Evolutionary conservation across 2,329 filamentous ascomycete species (phyloP).

Genomic region (Bisporella sp.): DNA sequence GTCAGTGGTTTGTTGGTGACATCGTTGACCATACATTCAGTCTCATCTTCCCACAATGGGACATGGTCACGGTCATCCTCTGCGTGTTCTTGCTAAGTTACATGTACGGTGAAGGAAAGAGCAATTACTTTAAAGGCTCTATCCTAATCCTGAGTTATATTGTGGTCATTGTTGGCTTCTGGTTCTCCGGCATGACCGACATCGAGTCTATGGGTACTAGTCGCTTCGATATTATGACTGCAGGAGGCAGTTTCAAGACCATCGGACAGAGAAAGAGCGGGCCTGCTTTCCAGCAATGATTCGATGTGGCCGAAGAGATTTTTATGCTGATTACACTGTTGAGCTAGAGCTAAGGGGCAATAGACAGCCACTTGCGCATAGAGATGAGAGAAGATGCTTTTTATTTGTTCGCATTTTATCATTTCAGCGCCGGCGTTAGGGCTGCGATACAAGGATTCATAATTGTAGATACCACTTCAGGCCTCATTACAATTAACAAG

Average conservation of each 20-base stretch:
- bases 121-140: conserved; percentile 99
- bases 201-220: conserved; percentile 23
- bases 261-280: conserved; percentile 24
- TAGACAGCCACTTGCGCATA: no score
- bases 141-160: conserved; percentile 90
- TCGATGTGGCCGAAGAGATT: no score
- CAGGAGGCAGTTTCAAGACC: conserved; percentile 26
- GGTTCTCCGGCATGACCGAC: conserved; percentile 57
- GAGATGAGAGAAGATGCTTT: no score
- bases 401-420: no score
- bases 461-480: no score
- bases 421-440: no score
- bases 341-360: no score
- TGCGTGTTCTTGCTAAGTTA: conserved; percentile 96
- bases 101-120: conserved; percentile 98
- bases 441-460: no score
- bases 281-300: conserved; percentile 24
- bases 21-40: conserved; percentile 63
- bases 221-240: conserved; percentile 27
- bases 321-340: no score
- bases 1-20: conserved; percentile 47
- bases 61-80: conserved; percentile 94
- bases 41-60: conserved; percentile 96
- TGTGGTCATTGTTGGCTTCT: conserved; percentile 88
- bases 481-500: no score